Evolutionary conservation across 116 monocot species (phyloP).

Genomic region (Iris pallida): DNA sequence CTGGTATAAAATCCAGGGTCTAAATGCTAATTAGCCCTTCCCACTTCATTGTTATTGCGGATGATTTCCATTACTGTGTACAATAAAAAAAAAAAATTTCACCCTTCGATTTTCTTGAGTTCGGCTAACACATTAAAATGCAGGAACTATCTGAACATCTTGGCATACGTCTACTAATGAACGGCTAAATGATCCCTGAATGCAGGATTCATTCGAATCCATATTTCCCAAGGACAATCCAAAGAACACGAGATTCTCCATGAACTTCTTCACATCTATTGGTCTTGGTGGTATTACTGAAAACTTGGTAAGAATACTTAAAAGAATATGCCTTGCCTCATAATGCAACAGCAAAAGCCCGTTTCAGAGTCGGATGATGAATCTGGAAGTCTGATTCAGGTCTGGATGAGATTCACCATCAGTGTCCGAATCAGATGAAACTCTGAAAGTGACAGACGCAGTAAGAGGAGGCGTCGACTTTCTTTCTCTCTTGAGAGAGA

Average conservation of each 20-base stretch:
- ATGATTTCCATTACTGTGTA: too few species aligned
- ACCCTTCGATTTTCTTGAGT: too few species aligned
- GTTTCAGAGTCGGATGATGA: slow-evolving; percentile 60
- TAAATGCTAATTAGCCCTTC: too few species aligned
- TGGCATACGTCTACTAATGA: slow-evolving; percentile 85
- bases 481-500: too few species aligned
- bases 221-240: slow-evolving; percentile 95
- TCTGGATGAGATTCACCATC: slow-evolving; percentile 18
- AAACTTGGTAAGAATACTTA: slow-evolving; percentile 72
- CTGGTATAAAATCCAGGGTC: too few species aligned
- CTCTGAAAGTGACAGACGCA: slow-evolving; percentile 16
- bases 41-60: too few species aligned
- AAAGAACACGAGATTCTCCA: slow-evolving; percentile 85
- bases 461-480: neutral
- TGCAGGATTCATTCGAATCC: slow-evolving; percentile 85
- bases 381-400: slow-evolving; percentile 17
- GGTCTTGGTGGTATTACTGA: slow-evolving; percentile 96
- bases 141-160: slow-evolving; percentile 95
- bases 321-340: slow-evolving; percentile 97
- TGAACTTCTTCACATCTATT: slow-evolving; percentile 95
- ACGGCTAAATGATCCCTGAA: slow-evolving; percentile 66
- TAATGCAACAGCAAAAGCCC: slow-evolving; percentile 91
- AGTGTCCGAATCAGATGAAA: slow-evolving; percentile 10
- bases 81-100: too few species aligned
- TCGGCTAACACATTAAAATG: too few species aligned